Percentiles rank a stretch among this genome's conserved stretches.
Conservation (phyloP, 441 rosid species). For the Brassica balearica region DNA sequence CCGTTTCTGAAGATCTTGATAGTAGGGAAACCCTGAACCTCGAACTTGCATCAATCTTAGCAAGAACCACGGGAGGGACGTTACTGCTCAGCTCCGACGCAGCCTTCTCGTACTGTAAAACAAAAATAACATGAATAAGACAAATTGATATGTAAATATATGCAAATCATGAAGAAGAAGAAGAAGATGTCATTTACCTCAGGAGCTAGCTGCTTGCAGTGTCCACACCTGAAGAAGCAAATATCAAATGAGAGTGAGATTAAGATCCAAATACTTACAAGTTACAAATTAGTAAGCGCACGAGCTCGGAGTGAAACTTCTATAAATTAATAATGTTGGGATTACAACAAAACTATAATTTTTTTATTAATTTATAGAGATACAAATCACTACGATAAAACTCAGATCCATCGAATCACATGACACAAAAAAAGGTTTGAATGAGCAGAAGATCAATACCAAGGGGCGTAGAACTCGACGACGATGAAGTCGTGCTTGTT, state of each 20-base stretch:
- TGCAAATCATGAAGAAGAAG: too few species aligned
- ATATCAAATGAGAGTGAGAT: too few species aligned
- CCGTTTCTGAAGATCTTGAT: constrained; percentile 86
- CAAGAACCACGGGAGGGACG: constrained; percentile 72
- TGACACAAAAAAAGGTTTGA: not conserved
- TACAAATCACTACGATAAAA: too few species aligned
- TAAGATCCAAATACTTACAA: too few species aligned
- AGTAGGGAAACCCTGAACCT: constrained; percentile 83
- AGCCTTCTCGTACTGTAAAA: constrained; percentile 84
- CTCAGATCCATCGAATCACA: not conserved
- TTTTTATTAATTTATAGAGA: too few species aligned
- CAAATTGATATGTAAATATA: too few species aligned
- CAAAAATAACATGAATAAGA: not conserved
- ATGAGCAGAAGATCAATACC: constrained; percentile 46
- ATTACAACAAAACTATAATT: too few species aligned
- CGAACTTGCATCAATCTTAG: constrained; percentile 92
- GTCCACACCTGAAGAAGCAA: constrained; percentile 79
- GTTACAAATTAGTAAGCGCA: too few species aligned
- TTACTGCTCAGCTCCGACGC: constrained; percentile 77
- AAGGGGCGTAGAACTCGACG: constrained; percentile 95
- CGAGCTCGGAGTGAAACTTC: too few species aligned
- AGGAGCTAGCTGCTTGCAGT: constrained; percentile 95
- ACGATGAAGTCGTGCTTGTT: constrained; percentile 79
- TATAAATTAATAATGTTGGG: too few species aligned
- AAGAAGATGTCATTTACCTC: constrained; percentile 55